Conservation (phyloP, 495 filamentous ascomycete genomes). For the Penicillium pulvis region DNA sequence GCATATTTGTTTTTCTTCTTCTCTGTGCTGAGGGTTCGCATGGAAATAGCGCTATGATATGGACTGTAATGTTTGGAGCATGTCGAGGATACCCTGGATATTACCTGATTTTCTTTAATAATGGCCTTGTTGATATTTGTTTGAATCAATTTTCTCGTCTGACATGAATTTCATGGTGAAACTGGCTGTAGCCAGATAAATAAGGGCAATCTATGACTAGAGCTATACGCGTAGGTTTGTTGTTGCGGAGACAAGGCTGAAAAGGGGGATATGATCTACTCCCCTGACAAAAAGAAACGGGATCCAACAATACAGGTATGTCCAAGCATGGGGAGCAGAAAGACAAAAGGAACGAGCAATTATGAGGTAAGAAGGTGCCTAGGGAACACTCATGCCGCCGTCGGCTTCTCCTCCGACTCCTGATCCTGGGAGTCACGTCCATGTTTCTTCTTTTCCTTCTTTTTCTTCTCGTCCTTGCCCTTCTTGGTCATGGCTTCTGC, state of each 20-base stretch:
- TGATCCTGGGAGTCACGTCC: conserved; percentile 16
- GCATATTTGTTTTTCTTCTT: background rate
- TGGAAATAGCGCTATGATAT: no score
- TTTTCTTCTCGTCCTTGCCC: conserved; percentile 74
- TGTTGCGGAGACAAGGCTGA: conserved; percentile 6
- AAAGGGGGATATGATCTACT: conserved; percentile 14
- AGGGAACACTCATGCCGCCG: conserved; percentile 14
- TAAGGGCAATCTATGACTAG: conserved; percentile 25
- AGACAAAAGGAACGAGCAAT: conserved; percentile 3
- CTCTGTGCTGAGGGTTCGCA: background rate
- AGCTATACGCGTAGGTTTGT: conserved; percentile 9
- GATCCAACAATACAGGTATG: conserved; percentile 1
- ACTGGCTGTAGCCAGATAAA: conserved; percentile 16
- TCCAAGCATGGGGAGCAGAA: background rate
- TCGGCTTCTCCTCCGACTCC: conserved; percentile 12
- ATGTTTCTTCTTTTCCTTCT: conserved; percentile 66
- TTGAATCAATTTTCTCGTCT: background rate
- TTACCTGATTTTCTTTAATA: background rate
- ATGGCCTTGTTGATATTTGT: background rate
- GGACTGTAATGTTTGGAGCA: background rate
- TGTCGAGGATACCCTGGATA: background rate
- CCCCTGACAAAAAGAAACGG: conserved; percentile 14
- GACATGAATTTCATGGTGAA: background rate
- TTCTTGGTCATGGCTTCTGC: conserved; percentile 95
- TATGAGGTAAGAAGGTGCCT: background rate